A percentile compares a stretch with the other conserved stretches of the same genome.
Conservation (phyloP, 129 eudicot genomes). For the Artemisia argyi region DNA sequence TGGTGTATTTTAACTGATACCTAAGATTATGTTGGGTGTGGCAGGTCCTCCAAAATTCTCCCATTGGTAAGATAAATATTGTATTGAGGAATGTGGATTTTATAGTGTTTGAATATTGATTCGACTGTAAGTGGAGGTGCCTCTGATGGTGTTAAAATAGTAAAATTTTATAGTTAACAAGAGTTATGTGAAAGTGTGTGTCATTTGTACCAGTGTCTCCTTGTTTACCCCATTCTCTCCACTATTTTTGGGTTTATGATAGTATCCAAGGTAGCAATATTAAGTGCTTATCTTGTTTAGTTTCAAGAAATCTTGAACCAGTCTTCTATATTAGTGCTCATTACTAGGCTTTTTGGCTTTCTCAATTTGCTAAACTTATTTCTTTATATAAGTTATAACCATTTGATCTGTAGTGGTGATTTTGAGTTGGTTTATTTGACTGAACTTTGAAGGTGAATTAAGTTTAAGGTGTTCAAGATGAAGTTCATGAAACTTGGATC, state of each 20-base stretch:
- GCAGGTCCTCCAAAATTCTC: slow-evolving; percentile 47
- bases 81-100: slow-evolving; percentile 47
- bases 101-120: slow-evolving; percentile 39
- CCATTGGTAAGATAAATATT: slow-evolving; percentile 38
- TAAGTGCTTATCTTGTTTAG: slow-evolving; percentile 22
- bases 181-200: slow-evolving; percentile 41
- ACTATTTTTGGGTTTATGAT: slow-evolving; percentile 53
- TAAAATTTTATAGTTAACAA: not conserved
- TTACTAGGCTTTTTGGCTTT: slow-evolving; percentile 9
- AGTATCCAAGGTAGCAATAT: slow-evolving; percentile 50
- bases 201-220: slow-evolving; percentile 51
- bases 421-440: not conserved
- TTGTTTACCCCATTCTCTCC: slow-evolving; percentile 44
- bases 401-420: not conserved
- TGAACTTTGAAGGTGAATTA: slow-evolving; percentile 31
- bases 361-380: not conserved
- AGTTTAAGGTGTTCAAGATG: slow-evolving; percentile 43
- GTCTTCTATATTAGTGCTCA: not conserved
- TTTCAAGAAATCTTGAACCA: slow-evolving; percentile 31
- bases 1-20: slow-evolving; percentile 41
- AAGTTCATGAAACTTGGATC: slow-evolving; percentile 96
- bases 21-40: slow-evolving; percentile 48
- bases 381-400: not conserved
- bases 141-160: slow-evolving; percentile 25
- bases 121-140: slow-evolving; percentile 59